A percentile compares a stretch with the other conserved stretches of the same genome.
Conservation (phyloP, 176 grass and related monocot genomes). For the Musa beccarii region DNA sequence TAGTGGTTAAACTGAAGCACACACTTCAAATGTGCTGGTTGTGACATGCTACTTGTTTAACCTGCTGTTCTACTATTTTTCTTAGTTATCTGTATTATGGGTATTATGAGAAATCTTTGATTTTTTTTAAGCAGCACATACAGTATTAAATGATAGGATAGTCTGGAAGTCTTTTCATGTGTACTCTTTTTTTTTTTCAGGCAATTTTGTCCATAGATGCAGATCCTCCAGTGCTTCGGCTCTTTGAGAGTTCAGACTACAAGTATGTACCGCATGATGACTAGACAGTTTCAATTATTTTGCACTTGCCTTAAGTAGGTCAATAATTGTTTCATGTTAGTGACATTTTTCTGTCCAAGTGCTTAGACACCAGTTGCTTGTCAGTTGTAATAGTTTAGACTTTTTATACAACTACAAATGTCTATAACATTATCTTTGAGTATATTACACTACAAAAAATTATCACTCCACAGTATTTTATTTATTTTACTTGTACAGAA, state of each 20-base stretch:
- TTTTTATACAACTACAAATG: not conserved
- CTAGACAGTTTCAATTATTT: constrained; percentile 15
- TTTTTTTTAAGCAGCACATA: not conserved
- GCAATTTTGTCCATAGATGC: constrained; percentile 75
- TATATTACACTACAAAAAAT: constrained; percentile 17
- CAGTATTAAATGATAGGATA: constrained; percentile 14
- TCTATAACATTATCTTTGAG: not conserved
- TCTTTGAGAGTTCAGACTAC: constrained; percentile 70
- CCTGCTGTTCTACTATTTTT: not conserved
- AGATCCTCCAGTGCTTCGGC: constrained; percentile 79
- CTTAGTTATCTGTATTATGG: not conserved
- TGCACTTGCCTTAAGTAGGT: not conserved
- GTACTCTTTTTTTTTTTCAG: constrained; percentile 51
- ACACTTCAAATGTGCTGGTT: no score
- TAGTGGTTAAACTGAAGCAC: no score
- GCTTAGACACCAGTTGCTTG: not conserved
- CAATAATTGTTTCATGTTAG: not conserved
- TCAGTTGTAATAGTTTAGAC: not conserved
- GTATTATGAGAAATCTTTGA: not conserved
- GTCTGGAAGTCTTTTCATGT: not conserved
- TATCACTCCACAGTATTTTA: constrained; percentile 3
- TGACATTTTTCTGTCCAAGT: not conserved
- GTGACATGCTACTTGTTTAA: no score
- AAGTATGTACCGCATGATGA: constrained; percentile 36
- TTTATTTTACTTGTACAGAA: constrained; percentile 41